Evolutionary conservation across 1,284 basidiomycete genomes (phyloP).

Genomic region (Ceratobasidium sp.): DNA sequence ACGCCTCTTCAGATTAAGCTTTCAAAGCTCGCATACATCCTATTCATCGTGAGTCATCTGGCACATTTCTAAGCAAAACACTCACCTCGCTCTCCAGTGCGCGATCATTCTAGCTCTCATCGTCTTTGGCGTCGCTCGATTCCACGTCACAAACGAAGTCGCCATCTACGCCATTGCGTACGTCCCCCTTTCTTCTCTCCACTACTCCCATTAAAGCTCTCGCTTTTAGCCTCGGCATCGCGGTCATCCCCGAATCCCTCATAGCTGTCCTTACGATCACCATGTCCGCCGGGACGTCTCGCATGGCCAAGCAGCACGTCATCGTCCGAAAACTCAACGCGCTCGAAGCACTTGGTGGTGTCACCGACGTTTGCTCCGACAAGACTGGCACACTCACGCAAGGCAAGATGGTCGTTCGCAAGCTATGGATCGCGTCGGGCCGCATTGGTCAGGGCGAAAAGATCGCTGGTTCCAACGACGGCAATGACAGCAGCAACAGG

Average conservation of each 20-base stretch:
- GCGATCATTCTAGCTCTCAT: slow-evolving; percentile 69
- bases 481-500: not conserved
- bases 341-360: slow-evolving; percentile 70
- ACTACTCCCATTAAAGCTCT: not conserved
- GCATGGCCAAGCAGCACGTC: slow-evolving; percentile 50
- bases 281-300: slow-evolving; percentile 60
- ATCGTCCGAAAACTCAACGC: slow-evolving; percentile 71
- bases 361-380: slow-evolving; percentile 70
- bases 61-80: not conserved
- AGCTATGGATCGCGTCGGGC: slow-evolving; percentile 47
- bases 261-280: slow-evolving; percentile 58
- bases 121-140: slow-evolving; percentile 68
- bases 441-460: not conserved
- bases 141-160: slow-evolving; percentile 62
- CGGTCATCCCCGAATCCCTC: slow-evolving; percentile 55
- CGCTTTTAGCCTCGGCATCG: slow-evolving; percentile 30
- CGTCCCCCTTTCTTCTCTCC: not conserved
- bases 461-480: not conserved
- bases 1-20: slow-evolving; percentile 49
- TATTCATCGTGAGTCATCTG: slow-evolving; percentile 60
- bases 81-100: slow-evolving; percentile 12
- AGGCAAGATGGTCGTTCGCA: slow-evolving; percentile 57
- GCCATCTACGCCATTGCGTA: slow-evolving; percentile 61
- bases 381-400: slow-evolving; percentile 63
- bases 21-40: slow-evolving; percentile 69